Conservation (phyloP, 257 asterid genomes). For the Euphrasia confusa region DNA sequence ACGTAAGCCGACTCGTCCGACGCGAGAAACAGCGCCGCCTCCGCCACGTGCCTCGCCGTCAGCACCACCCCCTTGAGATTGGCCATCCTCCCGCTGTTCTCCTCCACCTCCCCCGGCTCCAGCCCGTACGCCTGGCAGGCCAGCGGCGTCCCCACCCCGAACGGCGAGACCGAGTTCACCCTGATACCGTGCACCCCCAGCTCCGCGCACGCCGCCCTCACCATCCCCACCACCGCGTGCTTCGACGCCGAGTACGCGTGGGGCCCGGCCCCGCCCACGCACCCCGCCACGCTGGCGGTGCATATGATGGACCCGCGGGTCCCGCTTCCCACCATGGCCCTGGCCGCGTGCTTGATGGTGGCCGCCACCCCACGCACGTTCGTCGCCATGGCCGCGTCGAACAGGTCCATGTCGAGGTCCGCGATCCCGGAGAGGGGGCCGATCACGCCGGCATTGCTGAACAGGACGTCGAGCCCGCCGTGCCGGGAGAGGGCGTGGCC, state of each 20-base stretch:
- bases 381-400: conserved; percentile 38
- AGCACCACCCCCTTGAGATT: conserved; percentile 45
- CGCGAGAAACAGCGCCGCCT: conserved; percentile 55
- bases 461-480: conserved; percentile 44
- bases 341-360: conserved; percentile 55
- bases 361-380: conserved; percentile 62
- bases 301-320: conserved; percentile 52
- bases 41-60: conserved; percentile 42
- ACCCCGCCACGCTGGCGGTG: conserved; percentile 55
- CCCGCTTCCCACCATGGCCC: conserved; percentile 50
- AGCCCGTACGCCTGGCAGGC: conserved; percentile 31
- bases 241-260: conserved; percentile 52
- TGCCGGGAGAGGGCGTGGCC: conserved; percentile 31
- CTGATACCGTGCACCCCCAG: conserved; percentile 59
- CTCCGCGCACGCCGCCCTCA: conserved; percentile 43
- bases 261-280: conserved; percentile 52
- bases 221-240: conserved; percentile 59
- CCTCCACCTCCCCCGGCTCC: conserved; percentile 33
- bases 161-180: conserved; percentile 54
- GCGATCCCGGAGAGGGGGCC: conserved; percentile 38
- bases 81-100: conserved; percentile 19
- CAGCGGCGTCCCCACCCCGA: conserved; percentile 59
- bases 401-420: conserved; percentile 39
- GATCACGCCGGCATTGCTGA: conserved; percentile 59
- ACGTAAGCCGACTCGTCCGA: conserved; percentile 66